Evolutionary conservation across 2,329 filamentous ascomycete species (phyloP).

Genomic region (Anthostomella pinea): DNA sequence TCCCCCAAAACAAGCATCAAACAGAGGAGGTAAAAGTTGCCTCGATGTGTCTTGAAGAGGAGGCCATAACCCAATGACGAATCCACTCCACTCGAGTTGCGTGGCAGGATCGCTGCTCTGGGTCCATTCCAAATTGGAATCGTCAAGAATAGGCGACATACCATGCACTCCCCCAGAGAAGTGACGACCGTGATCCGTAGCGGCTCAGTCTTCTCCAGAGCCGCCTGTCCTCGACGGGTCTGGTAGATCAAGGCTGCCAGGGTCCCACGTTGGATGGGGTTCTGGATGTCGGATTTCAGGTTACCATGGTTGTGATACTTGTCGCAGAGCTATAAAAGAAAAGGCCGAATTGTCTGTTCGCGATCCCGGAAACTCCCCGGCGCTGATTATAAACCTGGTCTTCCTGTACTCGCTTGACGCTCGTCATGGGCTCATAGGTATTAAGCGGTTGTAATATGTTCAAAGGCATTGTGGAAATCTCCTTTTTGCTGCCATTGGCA

Average conservation of each 20-base stretch:
- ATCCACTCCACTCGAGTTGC: slow-evolving; percentile 25
- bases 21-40: slow-evolving; percentile 36
- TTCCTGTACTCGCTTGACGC: background rate
- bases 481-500: slow-evolving; percentile 1
- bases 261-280: slow-evolving; percentile 15
- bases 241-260: slow-evolving; percentile 17
- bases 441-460: background rate
- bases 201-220: slow-evolving; percentile 14
- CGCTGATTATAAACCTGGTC: background rate
- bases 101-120: slow-evolving; percentile 15
- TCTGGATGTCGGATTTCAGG: slow-evolving; percentile 20
- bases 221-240: slow-evolving; percentile 16
- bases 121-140: slow-evolving; percentile 18
- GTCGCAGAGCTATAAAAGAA: slow-evolving; percentile 21
- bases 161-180: background rate
- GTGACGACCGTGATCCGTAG: background rate
- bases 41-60: slow-evolving; percentile 16
- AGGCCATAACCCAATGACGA: slow-evolving; percentile 4
- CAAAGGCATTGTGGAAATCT: slow-evolving; percentile 1
- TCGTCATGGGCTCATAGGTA: too few relatives aligned
- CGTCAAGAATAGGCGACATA: slow-evolving; percentile 17
- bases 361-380: slow-evolving; percentile 9
- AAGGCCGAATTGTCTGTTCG: slow-evolving; percentile 18
- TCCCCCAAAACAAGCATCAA: slow-evolving; percentile 46
- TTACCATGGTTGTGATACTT: slow-evolving; percentile 29